Evolutionary conservation across 768 basidiomycete species (phyloP).

Genomic region (Trametes maxima): DNA sequence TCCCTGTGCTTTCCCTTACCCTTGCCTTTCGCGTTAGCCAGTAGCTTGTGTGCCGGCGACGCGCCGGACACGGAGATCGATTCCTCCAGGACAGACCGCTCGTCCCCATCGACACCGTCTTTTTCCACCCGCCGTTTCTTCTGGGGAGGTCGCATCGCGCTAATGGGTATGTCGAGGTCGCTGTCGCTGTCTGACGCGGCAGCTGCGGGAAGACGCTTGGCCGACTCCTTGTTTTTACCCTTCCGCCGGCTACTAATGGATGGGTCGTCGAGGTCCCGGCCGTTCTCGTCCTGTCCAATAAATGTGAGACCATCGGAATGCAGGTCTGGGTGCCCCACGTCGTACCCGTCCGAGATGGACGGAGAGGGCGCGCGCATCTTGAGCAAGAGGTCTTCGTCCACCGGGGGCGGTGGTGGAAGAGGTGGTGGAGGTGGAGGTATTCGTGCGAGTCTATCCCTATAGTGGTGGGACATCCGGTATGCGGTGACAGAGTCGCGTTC

Average conservation of each 20-base stretch:
- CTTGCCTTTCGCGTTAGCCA: slow-evolving; percentile 51
- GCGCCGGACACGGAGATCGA: slow-evolving; percentile 34
- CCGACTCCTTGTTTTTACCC: slow-evolving; percentile 48
- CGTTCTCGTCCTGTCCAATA: slow-evolving; percentile 54
- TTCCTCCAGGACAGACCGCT: slow-evolving; percentile 44
- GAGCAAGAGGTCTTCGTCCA: slow-evolving; percentile 39
- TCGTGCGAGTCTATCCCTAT: slow-evolving; percentile 50
- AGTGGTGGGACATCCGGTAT: slow-evolving; percentile 57
- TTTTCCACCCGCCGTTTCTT: slow-evolving; percentile 69
- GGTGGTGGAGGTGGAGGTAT: slow-evolving; percentile 47
- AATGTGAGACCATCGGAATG: slow-evolving; percentile 21
- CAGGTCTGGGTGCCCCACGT: slow-evolving; percentile 27
- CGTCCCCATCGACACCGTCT: slow-evolving; percentile 50
- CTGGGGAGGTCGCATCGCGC: slow-evolving; percentile 45
- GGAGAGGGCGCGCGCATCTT: slow-evolving; percentile 40
- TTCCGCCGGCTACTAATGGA: slow-evolving; percentile 17
- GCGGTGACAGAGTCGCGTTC: slow-evolving; percentile 71
- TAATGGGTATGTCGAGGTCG: slow-evolving; percentile 52
- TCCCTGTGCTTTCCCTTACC: slow-evolving; percentile 59
- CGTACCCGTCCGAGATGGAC: slow-evolving; percentile 33
- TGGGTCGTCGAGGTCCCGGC: slow-evolving; percentile 58
- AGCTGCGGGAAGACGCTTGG: slow-evolving; percentile 53
- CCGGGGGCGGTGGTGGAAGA: slow-evolving; percentile 32
- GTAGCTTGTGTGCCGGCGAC: slow-evolving; percentile 33
- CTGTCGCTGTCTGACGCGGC: slow-evolving; percentile 61